phyloP scores from a whole-genome alignment of 2,329 filamentous ascomycete genomes.

The Nothophaeocryptopus gaeumannii region DNA sequence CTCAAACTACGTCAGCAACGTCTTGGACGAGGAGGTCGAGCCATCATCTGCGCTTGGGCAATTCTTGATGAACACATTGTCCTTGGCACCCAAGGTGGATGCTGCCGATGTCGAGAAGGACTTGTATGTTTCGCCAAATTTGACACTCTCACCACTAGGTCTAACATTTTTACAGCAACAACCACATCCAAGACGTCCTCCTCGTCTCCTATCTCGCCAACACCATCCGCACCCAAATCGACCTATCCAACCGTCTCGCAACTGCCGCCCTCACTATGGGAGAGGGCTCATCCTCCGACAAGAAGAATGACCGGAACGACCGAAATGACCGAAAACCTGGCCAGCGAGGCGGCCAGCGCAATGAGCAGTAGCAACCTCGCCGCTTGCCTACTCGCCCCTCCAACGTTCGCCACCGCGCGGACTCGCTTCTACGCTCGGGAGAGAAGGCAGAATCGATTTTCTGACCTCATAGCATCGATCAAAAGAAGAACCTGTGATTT shows the following conservation, averaged over 20 bases:
- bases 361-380: constrained; percentile 25
- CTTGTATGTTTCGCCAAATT: constrained; percentile 59
- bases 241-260: constrained; percentile 90
- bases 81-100: constrained; percentile 91
- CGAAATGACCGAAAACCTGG: constrained; percentile 23
- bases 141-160: not conserved
- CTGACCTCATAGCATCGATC: too few relatives aligned
- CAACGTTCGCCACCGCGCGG: not conserved
- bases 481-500: too few relatives aligned
- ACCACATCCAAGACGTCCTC: constrained; percentile 97
- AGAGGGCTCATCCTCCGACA: constrained; percentile 26
- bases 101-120: constrained; percentile 86
- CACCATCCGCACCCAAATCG: constrained; percentile 98
- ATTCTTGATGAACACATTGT: constrained; percentile 90
- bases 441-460: too few relatives aligned
- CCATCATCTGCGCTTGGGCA: constrained; percentile 91
- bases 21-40: constrained; percentile 88
- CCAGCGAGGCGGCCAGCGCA: constrained; percentile 27
- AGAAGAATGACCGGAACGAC: constrained; percentile 23
- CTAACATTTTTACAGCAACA: constrained; percentile 63
- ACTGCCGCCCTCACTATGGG: constrained; percentile 55
- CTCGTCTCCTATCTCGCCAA: constrained; percentile 98
- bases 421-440: too few relatives aligned
- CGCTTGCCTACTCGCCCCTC: not conserved
- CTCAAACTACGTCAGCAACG: constrained; percentile 85